phyloP scores from a whole-genome alignment of 441 rosid species.

The Omphalea diandra region DNA sequence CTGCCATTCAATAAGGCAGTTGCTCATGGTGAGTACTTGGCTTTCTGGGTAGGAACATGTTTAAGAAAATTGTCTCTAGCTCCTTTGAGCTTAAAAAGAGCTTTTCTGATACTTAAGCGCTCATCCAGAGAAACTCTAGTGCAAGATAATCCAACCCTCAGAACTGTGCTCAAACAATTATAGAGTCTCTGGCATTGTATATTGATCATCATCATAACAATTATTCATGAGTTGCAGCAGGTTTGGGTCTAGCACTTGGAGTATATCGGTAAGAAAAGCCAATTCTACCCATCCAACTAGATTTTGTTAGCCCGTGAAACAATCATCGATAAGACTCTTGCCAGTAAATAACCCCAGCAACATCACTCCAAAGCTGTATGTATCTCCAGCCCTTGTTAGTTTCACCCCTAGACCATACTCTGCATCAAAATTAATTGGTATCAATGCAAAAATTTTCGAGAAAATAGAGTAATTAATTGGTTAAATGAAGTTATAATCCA shows the following conservation, averaged over 20 bases:
- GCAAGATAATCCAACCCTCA: slow-evolving; percentile 46
- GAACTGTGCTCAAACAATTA: slow-evolving; percentile 33
- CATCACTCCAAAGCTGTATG: slow-evolving; percentile 51
- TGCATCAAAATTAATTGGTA: too few species aligned
- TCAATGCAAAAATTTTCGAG: too few species aligned
- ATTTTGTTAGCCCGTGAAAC: slow-evolving; percentile 31
- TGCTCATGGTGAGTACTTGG: too few species aligned
- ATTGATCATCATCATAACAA: not conserved
- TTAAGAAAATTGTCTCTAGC: slow-evolving; percentile 20
- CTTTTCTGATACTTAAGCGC: slow-evolving; percentile 41
- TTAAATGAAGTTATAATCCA: too few species aligned
- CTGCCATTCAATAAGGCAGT: too few species aligned
- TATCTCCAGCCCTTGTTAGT: slow-evolving; percentile 53
- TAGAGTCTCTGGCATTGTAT: not conserved
- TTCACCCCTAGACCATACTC: too few species aligned
- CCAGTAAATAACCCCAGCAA: slow-evolving; percentile 48
- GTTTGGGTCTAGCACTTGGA: slow-evolving; percentile 34
- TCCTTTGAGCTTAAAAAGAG: slow-evolving; percentile 31
- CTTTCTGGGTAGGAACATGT: not conserved
- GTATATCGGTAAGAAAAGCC: slow-evolving; percentile 19
- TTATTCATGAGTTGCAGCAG: slow-evolving; percentile 19
- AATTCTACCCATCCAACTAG: slow-evolving; percentile 40
- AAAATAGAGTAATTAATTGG: too few species aligned
- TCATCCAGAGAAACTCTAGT: slow-evolving; percentile 31
- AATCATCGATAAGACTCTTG: slow-evolving; percentile 40